Evolutionary conservation across 2,329 filamentous ascomycete species (phyloP).

Genomic region (Cladophialophora exuberans): DNA sequence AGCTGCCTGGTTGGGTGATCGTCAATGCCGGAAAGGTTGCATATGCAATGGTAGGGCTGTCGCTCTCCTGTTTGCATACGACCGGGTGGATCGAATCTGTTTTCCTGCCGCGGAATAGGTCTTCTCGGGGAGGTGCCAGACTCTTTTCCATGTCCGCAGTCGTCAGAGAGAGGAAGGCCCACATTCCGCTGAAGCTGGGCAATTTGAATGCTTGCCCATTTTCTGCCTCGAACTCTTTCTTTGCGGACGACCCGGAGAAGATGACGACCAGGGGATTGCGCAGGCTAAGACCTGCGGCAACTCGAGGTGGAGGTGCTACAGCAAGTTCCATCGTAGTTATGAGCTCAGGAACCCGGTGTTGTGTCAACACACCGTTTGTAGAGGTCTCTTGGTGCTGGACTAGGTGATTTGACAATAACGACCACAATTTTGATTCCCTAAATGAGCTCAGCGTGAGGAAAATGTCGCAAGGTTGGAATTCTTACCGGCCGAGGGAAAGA

Average conservation of each 20-base stretch:
- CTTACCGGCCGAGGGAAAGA: not conserved
- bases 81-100: slow-evolving; percentile 32
- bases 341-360: not conserved
- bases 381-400: no score
- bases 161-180: slow-evolving; percentile 31
- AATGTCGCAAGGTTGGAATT: no score
- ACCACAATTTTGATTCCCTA: no score
- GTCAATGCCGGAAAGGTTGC: slow-evolving; percentile 29
- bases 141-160: slow-evolving; percentile 23
- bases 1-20: slow-evolving; percentile 29
- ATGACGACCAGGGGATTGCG: slow-evolving; percentile 25
- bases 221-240: slow-evolving; percentile 1
- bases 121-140: slow-evolving; percentile 25
- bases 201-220: slow-evolving; percentile 2
- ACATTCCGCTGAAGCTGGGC: slow-evolving; percentile 27
- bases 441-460: no score
- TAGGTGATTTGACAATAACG: no score
- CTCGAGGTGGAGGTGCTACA: slow-evolving; percentile 23
- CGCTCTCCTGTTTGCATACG: slow-evolving; percentile 16
- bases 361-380: no score
- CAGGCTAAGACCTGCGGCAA: slow-evolving; percentile 24
- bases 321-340: slow-evolving; percentile 25
- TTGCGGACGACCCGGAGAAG: slow-evolving; percentile 7
- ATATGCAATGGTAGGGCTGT: slow-evolving; percentile 27
- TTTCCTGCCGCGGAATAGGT: slow-evolving; percentile 29